Percentiles rank a stretch among this genome's conserved stretches.
phyloP scores from a whole-genome alignment of 106 monocot genomes.

The Allium fistulosum region DNA sequence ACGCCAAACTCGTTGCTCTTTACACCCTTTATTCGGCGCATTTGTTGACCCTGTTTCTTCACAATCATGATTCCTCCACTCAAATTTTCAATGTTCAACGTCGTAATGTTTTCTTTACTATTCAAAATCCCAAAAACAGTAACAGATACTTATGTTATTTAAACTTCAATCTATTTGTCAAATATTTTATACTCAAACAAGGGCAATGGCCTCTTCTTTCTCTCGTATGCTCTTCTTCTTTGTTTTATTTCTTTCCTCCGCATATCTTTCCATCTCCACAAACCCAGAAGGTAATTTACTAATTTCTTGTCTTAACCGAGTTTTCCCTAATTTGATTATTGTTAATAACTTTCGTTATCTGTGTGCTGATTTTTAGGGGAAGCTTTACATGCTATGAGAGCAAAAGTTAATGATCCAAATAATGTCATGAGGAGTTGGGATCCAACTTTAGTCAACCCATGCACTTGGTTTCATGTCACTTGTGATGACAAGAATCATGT shows the following conservation, averaged over 20 bases:
- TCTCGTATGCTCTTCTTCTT: slow-evolving; percentile 12
- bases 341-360: not conserved
- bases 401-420: slow-evolving; percentile 62
- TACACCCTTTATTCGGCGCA: not conserved
- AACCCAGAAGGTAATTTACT: slow-evolving; percentile 57
- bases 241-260: slow-evolving; percentile 22
- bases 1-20: slow-evolving; percentile 7
- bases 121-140: too few relatives aligned
- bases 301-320: not conserved
- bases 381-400: slow-evolving; percentile 60
- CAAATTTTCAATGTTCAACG: not conserved
- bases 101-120: not conserved
- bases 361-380: slow-evolving; percentile 39
- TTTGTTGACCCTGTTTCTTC: not conserved
- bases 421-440: slow-evolving; percentile 98
- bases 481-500: slow-evolving; percentile 71
- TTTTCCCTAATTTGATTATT: not conserved
- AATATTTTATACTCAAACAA: slow-evolving; percentile 13
- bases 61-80: slow-evolving; percentile 18
- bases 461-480: slow-evolving; percentile 96
- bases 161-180: not conserved
- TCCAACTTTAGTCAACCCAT: slow-evolving; percentile 91
- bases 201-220: slow-evolving; percentile 5
- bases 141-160: not conserved
- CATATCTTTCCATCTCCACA: slow-evolving; percentile 45